A percentile compares a stretch with the other conserved stretches of the same genome.
phyloP scores from a whole-genome alignment of 495 filamentous ascomycete genomes.

The Darksidea phi region DNA sequence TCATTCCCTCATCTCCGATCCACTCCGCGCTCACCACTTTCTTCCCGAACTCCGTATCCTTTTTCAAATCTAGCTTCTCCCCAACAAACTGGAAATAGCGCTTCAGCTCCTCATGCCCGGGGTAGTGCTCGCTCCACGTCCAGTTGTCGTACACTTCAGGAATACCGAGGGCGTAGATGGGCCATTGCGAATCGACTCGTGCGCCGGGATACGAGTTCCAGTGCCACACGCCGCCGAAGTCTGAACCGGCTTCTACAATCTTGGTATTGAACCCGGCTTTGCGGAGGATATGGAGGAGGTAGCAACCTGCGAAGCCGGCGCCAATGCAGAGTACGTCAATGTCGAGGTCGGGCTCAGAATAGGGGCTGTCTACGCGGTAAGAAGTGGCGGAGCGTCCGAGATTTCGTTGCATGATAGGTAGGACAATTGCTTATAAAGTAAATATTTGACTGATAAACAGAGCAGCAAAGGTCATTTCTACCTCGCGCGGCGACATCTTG shows the following conservation, averaged over 20 bases:
- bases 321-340: slow-evolving; percentile 38
- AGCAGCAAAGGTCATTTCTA: too few relatives aligned
- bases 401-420: neutral
- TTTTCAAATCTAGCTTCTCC: slow-evolving; percentile 3
- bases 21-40: slow-evolving; percentile 5
- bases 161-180: slow-evolving; percentile 19
- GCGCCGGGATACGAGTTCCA: slow-evolving; percentile 56
- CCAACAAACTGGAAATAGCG: slow-evolving; percentile 14
- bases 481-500: too few relatives aligned
- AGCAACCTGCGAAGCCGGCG: slow-evolving; percentile 48
- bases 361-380: neutral
- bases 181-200: slow-evolving; percentile 31
- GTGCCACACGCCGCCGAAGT: slow-evolving; percentile 54
- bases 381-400: neutral
- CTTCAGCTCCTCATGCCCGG: slow-evolving; percentile 10
- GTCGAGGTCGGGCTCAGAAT: neutral
- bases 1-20: neutral
- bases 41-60: slow-evolving; percentile 16
- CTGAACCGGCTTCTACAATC: slow-evolving; percentile 51
- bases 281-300: slow-evolving; percentile 45
- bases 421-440: neutral
- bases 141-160: slow-evolving; percentile 15
- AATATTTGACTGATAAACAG: too few relatives aligned
- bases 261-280: slow-evolving; percentile 44
- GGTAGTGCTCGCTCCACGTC: slow-evolving; percentile 11